Base-by-base conservation (phyloP, 148 eudicot genomes). In the Drosera capensis region DNA sequence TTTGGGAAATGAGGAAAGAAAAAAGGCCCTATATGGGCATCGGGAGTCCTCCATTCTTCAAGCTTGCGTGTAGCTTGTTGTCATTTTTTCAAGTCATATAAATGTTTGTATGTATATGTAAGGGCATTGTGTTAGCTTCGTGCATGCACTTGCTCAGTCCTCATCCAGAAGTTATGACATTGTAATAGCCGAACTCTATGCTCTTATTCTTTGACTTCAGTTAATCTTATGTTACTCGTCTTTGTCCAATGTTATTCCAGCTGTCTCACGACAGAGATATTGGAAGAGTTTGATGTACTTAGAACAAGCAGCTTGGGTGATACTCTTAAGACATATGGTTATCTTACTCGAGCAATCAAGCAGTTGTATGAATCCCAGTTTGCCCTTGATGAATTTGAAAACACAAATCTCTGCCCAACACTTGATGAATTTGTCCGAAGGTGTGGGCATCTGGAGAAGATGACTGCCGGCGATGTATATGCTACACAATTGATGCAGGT, bases 401-500 rank as follows among this genome's bases (percentile, higher is more conserved):
- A 48, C 23, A 34, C 45, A 17, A 56, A 19, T 23, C 34, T 46
- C 25, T 90, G 99, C 40, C 76, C 71, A 16, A 13, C 62, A 17
- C 85, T 56, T 53, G 40, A 36, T 19, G 70, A 73, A 18, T 90
- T 90, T 51, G 61, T 70, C 47, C 52, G 44, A 44, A 80, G 60
- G 48, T 90, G 94, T 56, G 65, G 71, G 44, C 76, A 70, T 39
- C 57, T 75, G 60, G 94, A 76, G 44, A 85, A 80, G 70, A 46
- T 80, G 93, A 81, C 93, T 20, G 80, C 85, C 40, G 76, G 86
- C 58, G 99, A 90, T 73, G 88, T 78, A 38, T 90, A 80, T 63
- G 85, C 85, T 39, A 62, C 70, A 37, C 95, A 90, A 65, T 88
- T 90, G 36, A 78, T 85, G 95, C 99, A 90, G 99, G 99, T 90